Base-by-base conservation (phyloP, 2,329 filamentous ascomycete species). In the Moelleriella libera region DNA sequence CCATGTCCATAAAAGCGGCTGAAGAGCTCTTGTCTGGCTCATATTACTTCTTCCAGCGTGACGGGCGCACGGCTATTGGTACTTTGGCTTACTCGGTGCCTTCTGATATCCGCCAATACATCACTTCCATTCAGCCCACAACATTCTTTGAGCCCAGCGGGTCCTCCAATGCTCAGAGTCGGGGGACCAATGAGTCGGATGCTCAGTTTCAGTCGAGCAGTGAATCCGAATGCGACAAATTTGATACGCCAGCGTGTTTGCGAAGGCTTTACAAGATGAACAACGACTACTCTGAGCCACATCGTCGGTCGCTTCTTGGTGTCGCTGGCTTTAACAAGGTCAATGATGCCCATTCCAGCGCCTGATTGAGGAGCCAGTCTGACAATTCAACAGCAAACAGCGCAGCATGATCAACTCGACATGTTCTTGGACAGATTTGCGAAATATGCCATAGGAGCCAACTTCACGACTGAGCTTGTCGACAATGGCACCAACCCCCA, bases 241-340 rank as follows among this genome's bases (percentile, higher is more conserved):
- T 55, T 28, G 59, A 69, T 46, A 72, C 69, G 0, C 71, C 71
- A 1, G 58, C 60, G 1, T 75, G 71, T 32, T 50, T 74, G 5
- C 62, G 64, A 40, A 60, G 65, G 6, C 54, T 72, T 11, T 75
- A 75, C 57, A 64, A 65, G 3, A 63, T 74, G 30, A 60, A 60
- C 30, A 50, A 59, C 7, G 59, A 64, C 30, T 78, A 82, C 7
- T 65, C 74, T 6, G 78, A 61, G 28, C 74, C 80, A 9, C 76
- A 69, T 55, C 77, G 70, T 29, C 82, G 65, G 0, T 82, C 82
- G 48, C 75, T 72, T 49, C 76, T 82, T 45, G 83, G 82, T n/a
- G 78, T 87, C 14, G 54, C 54, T 21, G 70, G 68, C 5, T 75
- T 72, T 50, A 53, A 64, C 0, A 59, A 63, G 39, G 68, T 66